These are phyloP conservation scores for Beta corolliflora DNA, from an alignment of 179 eudicot species.

Conservation along the genomic window DNA sequence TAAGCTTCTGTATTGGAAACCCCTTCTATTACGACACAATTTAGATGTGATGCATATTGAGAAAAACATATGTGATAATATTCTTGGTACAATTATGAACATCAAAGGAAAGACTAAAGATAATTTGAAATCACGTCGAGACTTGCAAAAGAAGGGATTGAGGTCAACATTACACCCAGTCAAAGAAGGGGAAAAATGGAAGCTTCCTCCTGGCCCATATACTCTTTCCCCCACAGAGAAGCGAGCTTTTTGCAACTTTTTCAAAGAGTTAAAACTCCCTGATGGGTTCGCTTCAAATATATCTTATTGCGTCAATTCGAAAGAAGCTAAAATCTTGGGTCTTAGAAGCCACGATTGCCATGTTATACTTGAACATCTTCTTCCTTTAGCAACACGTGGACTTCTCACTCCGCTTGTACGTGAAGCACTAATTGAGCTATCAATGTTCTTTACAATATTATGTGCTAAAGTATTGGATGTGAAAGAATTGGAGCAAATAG, in stretches of 20 bases:
- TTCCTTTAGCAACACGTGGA: conserved; percentile 25
- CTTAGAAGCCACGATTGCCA: conserved; percentile 32
- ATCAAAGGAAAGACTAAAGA: conserved; percentile 8
- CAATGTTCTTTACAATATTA: too few species aligned
- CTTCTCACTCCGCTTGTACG: background rate
- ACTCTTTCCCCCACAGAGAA: conserved; percentile 2
- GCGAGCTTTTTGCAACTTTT: background rate
- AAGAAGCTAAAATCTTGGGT: background rate
- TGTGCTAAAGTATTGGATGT: too few species aligned
- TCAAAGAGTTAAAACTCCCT: conserved; percentile 16
- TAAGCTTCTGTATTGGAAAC: background rate
- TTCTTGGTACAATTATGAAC: conserved; percentile 7
- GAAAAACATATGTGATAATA: conserved; percentile 14
- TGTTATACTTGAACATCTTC: conserved; percentile 30
- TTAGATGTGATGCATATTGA: conserved; percentile 20
- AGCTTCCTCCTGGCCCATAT: background rate
- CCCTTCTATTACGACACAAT: background rate
- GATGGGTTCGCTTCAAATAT: conserved; percentile 29
- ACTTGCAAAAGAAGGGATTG: background rate
- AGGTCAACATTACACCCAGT: background rate
- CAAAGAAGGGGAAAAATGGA: background rate
- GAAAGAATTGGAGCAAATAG: too few species aligned
- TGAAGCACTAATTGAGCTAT: too few species aligned
- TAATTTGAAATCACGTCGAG: background rate
- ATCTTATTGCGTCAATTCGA: conserved; percentile 8